Percentiles rank a stretch among this genome's conserved stretches.
Evolutionary conservation across 2,329 filamentous ascomycete species (phyloP).

Genomic region (Aspergillus brasiliensis): DNA sequence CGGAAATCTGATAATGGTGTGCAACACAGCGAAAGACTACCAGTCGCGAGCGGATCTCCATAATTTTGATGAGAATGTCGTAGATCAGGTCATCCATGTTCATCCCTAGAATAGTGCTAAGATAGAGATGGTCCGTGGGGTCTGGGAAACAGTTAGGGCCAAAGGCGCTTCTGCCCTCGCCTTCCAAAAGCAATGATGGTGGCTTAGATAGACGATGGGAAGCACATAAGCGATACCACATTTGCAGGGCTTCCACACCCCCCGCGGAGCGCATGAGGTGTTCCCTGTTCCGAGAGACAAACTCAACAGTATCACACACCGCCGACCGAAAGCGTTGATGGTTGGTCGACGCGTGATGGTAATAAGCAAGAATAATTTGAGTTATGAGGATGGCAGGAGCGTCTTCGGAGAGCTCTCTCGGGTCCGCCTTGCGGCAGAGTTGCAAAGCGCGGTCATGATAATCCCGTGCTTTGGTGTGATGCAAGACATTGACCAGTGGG

Average conservation of each 20-base stretch:
- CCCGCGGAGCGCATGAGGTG: background rate
- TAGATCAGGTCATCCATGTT: conserved; percentile 24
- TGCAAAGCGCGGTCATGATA: conserved; percentile 9
- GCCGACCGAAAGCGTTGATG: conserved; percentile 15
- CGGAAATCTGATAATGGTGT: background rate
- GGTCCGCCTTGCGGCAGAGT: background rate
- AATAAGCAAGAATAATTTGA: conserved; percentile 16
- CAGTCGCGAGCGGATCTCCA: conserved; percentile 21
- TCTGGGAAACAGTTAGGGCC: conserved; percentile 13
- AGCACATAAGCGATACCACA: conserved; percentile 26
- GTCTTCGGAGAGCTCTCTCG: background rate
- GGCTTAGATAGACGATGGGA: conserved; percentile 22
- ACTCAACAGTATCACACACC: conserved; percentile 14
- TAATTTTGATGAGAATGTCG: conserved; percentile 25
- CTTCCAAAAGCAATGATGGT: conserved; percentile 21
- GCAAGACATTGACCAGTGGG: conserved; percentile 4
- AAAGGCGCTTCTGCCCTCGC: conserved; percentile 14
- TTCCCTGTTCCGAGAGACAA: conserved; percentile 6
- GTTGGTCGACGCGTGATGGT: conserved; percentile 20
- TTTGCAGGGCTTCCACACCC: conserved; percentile 15
- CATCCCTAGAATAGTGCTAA: conserved; percentile 21
- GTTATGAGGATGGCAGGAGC: conserved; percentile 5
- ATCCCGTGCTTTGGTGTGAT: conserved; percentile 7
- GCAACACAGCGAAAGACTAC: conserved; percentile 21
- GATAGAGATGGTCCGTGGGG: conserved; percentile 17